Conservation (phyloP, 345 rosid species). For the Gossypium herbaceum region DNA sequence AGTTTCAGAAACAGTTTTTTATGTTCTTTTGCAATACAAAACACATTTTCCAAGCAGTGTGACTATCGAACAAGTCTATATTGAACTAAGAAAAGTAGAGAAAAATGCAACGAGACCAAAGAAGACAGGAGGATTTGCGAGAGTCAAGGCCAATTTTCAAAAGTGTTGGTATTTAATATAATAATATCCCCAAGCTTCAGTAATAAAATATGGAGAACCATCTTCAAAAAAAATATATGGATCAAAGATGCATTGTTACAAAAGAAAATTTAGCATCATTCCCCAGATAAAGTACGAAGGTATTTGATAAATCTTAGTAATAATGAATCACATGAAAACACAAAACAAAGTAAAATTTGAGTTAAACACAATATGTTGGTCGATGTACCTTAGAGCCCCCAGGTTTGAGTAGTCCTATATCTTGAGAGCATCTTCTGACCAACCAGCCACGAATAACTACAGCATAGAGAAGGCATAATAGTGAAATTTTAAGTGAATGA, state of each 20-base stretch:
- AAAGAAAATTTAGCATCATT: background rate
- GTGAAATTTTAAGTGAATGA: background rate
- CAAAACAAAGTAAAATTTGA: background rate
- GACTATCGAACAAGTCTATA: background rate
- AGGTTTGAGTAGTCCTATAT: conserved; percentile 50
- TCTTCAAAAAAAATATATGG: too few species aligned
- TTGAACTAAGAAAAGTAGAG: background rate
- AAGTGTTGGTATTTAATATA: background rate
- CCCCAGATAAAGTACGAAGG: background rate
- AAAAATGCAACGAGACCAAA: background rate
- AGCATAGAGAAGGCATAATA: conserved; percentile 2
- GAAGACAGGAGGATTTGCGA: background rate
- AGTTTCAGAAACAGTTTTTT: too few species aligned
- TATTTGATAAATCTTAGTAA: background rate
- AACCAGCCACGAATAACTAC: conserved; percentile 93
- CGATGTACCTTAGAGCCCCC: conserved; percentile 50
- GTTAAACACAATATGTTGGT: background rate
- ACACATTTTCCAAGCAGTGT: background rate
- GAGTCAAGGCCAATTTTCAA: background rate
- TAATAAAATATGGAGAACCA: background rate
- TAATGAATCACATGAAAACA: background rate
- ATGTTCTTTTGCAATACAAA: too few species aligned
- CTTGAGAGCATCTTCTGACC: conserved; percentile 90
- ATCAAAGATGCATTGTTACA: background rate
- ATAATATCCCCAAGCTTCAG: background rate